Evolutionary conservation across 106 monocot genomes (phyloP), one percentile per base, ranked within the genome.

Genomic region (Apostasia ramifera): DNA sequence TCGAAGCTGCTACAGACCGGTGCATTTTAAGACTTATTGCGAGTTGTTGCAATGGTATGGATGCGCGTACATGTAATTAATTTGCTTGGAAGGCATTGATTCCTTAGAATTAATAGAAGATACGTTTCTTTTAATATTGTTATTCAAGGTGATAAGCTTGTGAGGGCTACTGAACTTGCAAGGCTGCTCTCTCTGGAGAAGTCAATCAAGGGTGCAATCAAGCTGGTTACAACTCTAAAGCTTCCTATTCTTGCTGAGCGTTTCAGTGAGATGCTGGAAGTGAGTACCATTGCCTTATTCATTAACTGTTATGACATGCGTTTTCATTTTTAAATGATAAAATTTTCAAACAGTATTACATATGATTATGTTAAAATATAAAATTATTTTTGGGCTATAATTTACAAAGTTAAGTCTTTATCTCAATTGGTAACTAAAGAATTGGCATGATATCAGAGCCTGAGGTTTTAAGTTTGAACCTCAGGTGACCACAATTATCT

Each of bases 1-100:
- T 71, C 37, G 97, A 97, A 76, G 84, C 84, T 55, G 74, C 86
- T 59, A 69, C 90, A 4, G 97, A 97, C 55, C 70, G 85, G 26
- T 97, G 89, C 79, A 92, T 97, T 66, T 79, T 92, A 70, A 89
- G 83, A 70, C 89, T 97, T 72, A 97, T 97, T 57, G 84, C 86
- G 47, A 90, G 78, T 73, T 97, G 97, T 73, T 97, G 97, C 83
- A 89, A 85, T 70, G 81, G 97, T 97, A 75, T 74, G 66, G 9
- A 55, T 26, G 57, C 79, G 52, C 26, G 41, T 47, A 47, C 6
- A 39, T 44, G 26, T 26, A 26, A 13, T 60, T 40, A 15, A 38
- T 10, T 49, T 57, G 3, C 15, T 46, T 42, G 5, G 26, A 40
- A 44, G 7, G 37, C 43, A 45, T 50, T 43, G 11, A 40, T 39